A percentile compares a stretch with the other conserved stretches of the same genome.
Conservation (phyloP, 2,329 filamentous ascomycete species). For the Aphanocladium album region DNA sequence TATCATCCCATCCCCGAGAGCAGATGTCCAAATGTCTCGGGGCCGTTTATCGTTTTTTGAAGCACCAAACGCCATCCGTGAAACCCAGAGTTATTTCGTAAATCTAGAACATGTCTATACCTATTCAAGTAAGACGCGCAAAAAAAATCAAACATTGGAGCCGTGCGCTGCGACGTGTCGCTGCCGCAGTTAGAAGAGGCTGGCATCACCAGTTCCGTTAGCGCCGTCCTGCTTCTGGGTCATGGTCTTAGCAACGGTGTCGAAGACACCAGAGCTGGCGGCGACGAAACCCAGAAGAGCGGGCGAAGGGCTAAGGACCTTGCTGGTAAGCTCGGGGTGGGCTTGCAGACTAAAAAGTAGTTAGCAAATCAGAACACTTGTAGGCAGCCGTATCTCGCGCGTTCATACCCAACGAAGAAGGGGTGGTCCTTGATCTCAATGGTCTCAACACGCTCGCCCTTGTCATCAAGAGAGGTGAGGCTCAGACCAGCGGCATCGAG, state of each 20-base stretch:
- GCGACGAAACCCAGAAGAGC: conserved; percentile 53
- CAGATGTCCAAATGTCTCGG: not conserved
- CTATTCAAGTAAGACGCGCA: not conserved
- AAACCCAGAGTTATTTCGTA: not conserved
- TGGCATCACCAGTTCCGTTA: conserved; percentile 10
- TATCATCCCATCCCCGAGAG: not conserved
- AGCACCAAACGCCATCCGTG: not conserved
- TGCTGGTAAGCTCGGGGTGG: conserved; percentile 79
- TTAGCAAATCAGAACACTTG: not conserved
- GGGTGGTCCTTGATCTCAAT: conserved; percentile 79
- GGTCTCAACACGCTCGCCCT: conserved; percentile 75
- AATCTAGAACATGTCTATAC: not conserved
- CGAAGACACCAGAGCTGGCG: conserved; percentile 62
- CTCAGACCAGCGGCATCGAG: conserved; percentile 65
- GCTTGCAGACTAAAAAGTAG: conserved; percentile 61
- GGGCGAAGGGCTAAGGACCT: conserved; percentile 67
- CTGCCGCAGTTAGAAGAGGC: not conserved
- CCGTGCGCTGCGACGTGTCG: not conserved
- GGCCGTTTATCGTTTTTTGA: not conserved
- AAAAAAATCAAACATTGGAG: not conserved
- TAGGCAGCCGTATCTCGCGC: not conserved
- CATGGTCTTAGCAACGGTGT: conserved; percentile 24
- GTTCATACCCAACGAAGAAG: conserved; percentile 58
- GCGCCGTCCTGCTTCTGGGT: conserved; percentile 10
- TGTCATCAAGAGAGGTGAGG: conserved; percentile 76